Base-by-base conservation (phyloP, 257 asterid genomes). In the Thymus quinquecostatus region DNA sequence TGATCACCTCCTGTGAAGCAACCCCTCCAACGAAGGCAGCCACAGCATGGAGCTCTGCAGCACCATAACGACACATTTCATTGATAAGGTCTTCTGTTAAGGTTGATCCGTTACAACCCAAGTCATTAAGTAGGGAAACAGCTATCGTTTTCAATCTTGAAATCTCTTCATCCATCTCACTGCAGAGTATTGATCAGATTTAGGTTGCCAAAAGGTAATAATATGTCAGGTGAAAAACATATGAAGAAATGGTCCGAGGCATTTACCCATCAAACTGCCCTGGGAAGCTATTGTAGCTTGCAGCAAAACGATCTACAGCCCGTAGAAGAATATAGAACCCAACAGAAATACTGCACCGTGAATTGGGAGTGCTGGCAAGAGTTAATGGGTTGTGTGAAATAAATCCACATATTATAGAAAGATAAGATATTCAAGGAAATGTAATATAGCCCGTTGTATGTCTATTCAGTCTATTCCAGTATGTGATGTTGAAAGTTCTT, bases 11-110 rank as follows among this genome's bases (percentile, higher is more conserved):
- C 79, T 95, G 99, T 65, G 98, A 88, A 63, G 99, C 96, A 66
- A 95, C 82, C 69, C 99, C 99, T 11, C 99, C 99, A 6, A 95
- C 78, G 55, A 89, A 80, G 80, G 98, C 95, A 21, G 97, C 97
- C 76, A 95, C 97, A 4, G 92, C 92, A 72, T 92, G 99, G 76
- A 95, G 96, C 80, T 95, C 99, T 10, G 96, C 80, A 62, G 96
- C 96, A 43, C 98, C 99, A 78, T 92, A 95, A 66, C 99, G 91
- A 64, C 98, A 92, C 79, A 95, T 92, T 87, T 95, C 98, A 60
- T 84, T 87, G 8, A 95, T 82, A 57, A 95, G 98, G 81, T 95
- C 99, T 80, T 95, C 99, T 4, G 87, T 82, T 74, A 95, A 78
- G 79, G 84, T 78, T 14, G 89, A 84, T 40, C 95, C 92, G 13